Conservation (phyloP, 805 yeast genomes). For the Saturnispora kantuleensis region DNA sequence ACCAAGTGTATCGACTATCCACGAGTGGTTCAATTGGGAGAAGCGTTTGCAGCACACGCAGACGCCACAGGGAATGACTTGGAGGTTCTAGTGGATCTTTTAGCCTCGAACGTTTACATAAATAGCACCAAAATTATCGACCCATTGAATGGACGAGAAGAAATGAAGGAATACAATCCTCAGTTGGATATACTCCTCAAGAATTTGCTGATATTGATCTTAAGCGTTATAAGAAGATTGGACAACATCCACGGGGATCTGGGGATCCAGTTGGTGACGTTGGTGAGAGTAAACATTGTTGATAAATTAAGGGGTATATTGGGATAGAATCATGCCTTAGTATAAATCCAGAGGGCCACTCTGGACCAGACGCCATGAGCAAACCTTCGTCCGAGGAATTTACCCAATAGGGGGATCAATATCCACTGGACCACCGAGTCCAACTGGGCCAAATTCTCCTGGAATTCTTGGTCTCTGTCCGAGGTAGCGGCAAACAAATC, state of each 20-base stretch:
- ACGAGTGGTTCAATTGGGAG: conserved; percentile 21
- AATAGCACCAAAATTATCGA: background rate
- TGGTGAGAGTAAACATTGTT: conserved; percentile 22
- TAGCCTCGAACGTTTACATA: conserved; percentile 2
- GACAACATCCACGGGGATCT: background rate
- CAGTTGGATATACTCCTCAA: conserved; percentile 23
- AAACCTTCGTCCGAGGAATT: conserved; percentile 52
- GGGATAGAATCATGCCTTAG: background rate
- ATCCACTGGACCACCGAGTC: conserved; percentile 49
- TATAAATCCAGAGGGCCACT: conserved; percentile 15
- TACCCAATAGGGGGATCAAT: conserved; percentile 57
- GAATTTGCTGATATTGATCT: conserved; percentile 20
- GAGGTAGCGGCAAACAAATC: conserved; percentile 6
- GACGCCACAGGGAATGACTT: background rate
- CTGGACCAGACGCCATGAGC: conserved; percentile 32
- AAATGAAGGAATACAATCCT: conserved; percentile 18
- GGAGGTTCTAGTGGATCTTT: background rate
- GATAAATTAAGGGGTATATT: conserved; percentile 23
- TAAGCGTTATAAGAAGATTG: conserved; percentile 16
- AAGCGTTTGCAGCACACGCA: conserved; percentile 13
- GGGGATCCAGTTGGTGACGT: conserved; percentile 13
- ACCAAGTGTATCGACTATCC: conserved; percentile 20
- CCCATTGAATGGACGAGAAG: conserved; percentile 4
- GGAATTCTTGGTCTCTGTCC: conserved; percentile 2
- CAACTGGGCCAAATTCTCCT: conserved; percentile 37